These are phyloP conservation scores for Trichoderma simmonsii DNA, from an alignment of 2,329 filamentous ascomycete genomes.

Conservation along the genomic window DNA sequence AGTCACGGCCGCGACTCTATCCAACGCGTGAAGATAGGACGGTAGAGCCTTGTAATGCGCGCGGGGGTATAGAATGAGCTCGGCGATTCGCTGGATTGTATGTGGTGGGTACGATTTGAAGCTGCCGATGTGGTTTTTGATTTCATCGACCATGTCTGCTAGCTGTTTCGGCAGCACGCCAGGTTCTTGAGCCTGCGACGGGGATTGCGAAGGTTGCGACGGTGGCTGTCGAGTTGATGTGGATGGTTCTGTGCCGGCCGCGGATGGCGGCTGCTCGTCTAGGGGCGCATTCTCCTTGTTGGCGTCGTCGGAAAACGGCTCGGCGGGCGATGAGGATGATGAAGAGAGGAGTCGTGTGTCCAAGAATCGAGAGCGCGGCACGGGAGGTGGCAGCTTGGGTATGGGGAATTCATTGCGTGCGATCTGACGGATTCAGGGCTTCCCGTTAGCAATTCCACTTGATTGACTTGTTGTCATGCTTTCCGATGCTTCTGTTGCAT, in stretches of 20 bases:
- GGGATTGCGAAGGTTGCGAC: background rate
- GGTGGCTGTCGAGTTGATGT: background rate
- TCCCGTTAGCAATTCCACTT: background rate
- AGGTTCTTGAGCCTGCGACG: constrained; percentile 29
- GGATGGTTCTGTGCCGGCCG: background rate
- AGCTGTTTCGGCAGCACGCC: constrained; percentile 62
- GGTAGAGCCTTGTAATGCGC: constrained; percentile 78
- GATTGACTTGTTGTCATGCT: background rate
- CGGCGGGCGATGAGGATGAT: constrained; percentile 44
- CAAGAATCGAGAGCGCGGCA: constrained; percentile 39
- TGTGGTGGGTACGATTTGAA: constrained; percentile 80
- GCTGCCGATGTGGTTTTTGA: constrained; percentile 59
- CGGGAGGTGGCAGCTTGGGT: constrained; percentile 53
- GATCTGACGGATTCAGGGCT: constrained; percentile 51
- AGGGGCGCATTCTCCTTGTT: constrained; percentile 67
- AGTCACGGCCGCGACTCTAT: constrained; percentile 86
- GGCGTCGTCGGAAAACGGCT: constrained; percentile 50
- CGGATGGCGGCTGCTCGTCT: constrained; percentile 29
- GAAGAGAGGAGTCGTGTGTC: constrained; percentile 44
- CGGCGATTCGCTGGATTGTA: constrained; percentile 86
- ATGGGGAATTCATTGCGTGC: constrained; percentile 72
- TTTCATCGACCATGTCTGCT: constrained; percentile 57
- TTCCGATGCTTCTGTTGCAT: background rate
- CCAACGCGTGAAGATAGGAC: constrained; percentile 84
- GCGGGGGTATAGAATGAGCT: constrained; percentile 74